Evolutionary conservation across 1,139 yeast species (phyloP).

Genomic region (Hyphopichia burtonii): DNA sequence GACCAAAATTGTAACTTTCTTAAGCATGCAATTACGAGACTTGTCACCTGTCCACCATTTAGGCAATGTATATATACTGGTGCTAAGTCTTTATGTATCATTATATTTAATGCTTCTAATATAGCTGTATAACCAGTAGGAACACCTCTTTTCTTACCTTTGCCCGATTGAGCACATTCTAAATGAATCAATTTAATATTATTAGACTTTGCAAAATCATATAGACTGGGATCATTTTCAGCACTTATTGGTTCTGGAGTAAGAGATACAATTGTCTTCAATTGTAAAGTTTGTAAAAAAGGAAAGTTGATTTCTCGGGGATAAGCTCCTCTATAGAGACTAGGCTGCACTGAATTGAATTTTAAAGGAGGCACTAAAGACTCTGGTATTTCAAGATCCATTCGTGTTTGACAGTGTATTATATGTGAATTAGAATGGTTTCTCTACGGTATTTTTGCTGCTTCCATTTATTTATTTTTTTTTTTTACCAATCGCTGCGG

Average conservation of each 20-base stretch:
- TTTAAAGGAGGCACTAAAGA: constrained; percentile 76
- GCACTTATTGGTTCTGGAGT: constrained; percentile 71
- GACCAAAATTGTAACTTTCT: constrained; percentile 89
- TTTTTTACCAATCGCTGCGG: too few species aligned
- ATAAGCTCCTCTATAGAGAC: constrained; percentile 79
- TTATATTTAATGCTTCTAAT: constrained; percentile 54
- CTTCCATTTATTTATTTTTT: too few species aligned
- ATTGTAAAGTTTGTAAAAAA: constrained; percentile 65
- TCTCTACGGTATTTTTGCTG: too few species aligned
- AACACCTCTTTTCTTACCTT: constrained; percentile 75
- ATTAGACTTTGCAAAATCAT: constrained; percentile 48
- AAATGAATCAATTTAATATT: constrained; percentile 59
- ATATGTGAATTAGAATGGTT: neutral
- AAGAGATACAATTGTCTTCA: constrained; percentile 74
- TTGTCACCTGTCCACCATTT: constrained; percentile 87
- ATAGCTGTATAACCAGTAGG: constrained; percentile 72
- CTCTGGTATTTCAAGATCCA: constrained; percentile 27
- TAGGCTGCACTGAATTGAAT: constrained; percentile 69
- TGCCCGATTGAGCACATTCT: constrained; percentile 63
- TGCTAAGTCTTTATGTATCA: constrained; percentile 57
- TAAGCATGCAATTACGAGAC: constrained; percentile 80
- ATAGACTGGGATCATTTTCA: constrained; percentile 50
- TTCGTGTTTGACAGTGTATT: constrained; percentile 1
- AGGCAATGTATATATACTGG: constrained; percentile 85
- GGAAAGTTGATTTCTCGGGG: constrained; percentile 75